Evolutionary conservation across 2,329 filamentous ascomycete genomes (phyloP).

Genomic region (Neonectria neomacrospora): DNA sequence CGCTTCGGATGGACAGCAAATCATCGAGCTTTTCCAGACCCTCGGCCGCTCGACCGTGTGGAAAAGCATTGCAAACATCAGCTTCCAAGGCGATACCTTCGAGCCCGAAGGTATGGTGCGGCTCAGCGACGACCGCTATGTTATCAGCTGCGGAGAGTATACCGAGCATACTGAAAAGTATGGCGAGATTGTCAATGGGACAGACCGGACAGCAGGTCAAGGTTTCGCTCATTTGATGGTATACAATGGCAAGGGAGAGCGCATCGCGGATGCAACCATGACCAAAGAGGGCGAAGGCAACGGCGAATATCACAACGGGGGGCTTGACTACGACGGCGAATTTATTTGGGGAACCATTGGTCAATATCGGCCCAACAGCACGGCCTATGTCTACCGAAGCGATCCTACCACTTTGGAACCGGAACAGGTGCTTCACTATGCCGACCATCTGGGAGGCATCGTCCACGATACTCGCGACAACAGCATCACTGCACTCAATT

Average conservation of each 20-base stretch:
- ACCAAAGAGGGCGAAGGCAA: conserved; percentile 47
- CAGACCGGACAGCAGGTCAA: conserved; percentile 57
- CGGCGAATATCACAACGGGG: conserved; percentile 59
- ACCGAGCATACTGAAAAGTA: conserved; percentile 53
- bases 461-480: conserved; percentile 53
- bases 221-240: conserved; percentile 59
- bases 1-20: conserved; percentile 48
- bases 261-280: conserved; percentile 58
- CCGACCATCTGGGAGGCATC: conserved; percentile 60
- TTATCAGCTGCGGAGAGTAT: conserved; percentile 59
- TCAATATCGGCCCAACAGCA: conserved; percentile 60
- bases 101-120: conserved; percentile 62
- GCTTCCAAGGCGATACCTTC: conserved; percentile 57
- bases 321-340: conserved; percentile 60
- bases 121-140: conserved; percentile 55
- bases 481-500: conserved; percentile 56
- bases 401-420: conserved; percentile 51
- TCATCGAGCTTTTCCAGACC: conserved; percentile 50
- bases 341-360: conserved; percentile 59
- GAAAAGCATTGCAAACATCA: conserved; percentile 55
- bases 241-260: conserved; percentile 54
- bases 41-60: conserved; percentile 55
- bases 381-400: conserved; percentile 54
- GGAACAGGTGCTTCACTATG: conserved; percentile 49
- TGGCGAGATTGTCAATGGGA: conserved; percentile 60